phyloP scores from a whole-genome alignment of 2,329 filamentous ascomycete genomes.

The Chaetomium olivaceum region DNA sequence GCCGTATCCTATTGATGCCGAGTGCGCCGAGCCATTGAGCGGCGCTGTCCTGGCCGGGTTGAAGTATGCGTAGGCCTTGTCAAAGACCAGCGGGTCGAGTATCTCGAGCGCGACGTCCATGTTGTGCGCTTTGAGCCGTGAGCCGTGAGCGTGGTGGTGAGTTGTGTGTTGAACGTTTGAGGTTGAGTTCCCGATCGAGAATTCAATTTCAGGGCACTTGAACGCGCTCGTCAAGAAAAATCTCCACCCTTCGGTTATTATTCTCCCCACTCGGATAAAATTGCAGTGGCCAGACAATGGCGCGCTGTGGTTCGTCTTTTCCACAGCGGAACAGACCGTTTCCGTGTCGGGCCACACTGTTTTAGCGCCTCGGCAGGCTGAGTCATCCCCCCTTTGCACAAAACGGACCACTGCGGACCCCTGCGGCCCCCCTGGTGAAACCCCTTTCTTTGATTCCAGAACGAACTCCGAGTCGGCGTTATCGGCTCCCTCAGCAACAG shows the following conservation, averaged over 20 bases:
- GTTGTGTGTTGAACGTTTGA: background rate
- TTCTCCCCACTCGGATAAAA: constrained; percentile 19
- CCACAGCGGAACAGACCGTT: constrained; percentile 11
- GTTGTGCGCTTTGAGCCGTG: background rate
- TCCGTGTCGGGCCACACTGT: constrained; percentile 8
- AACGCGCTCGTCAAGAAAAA: background rate
- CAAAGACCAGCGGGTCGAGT: constrained; percentile 45
- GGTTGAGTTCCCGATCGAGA: constrained; percentile 7
- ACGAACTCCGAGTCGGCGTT: background rate
- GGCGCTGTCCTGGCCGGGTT: constrained; percentile 34
- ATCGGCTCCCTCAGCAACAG: background rate
- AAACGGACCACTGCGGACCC: no score
- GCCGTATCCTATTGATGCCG: constrained; percentile 13
- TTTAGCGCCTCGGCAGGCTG: constrained; percentile 3
- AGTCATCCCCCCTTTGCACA: background rate
- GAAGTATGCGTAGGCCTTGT: constrained; percentile 44
- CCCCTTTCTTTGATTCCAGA: background rate
- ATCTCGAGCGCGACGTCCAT: constrained; percentile 47
- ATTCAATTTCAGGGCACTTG: constrained; percentile 2
- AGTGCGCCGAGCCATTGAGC: constrained; percentile 24
- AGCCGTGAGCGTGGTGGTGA: background rate
- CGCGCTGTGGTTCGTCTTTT: constrained; percentile 15
- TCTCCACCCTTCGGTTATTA: constrained; percentile 13
- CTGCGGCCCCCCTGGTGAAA: background rate
- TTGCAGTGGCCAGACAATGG: constrained; percentile 16